phyloP scores from a whole-genome alignment of 768 basidiomycete genomes.

The Galerina marginata region DNA sequence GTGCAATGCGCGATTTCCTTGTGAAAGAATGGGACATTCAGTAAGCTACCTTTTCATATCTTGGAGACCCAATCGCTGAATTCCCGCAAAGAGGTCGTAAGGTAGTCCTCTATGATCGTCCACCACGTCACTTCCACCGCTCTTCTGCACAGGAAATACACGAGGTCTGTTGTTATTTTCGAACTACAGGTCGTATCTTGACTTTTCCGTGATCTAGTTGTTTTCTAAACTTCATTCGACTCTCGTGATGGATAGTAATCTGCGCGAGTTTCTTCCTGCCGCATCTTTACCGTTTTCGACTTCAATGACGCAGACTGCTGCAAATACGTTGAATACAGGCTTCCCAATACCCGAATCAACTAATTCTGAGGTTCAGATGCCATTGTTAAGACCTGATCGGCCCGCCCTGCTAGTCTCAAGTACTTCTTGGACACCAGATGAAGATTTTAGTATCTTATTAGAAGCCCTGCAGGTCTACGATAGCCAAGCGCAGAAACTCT shows the following conservation, averaged over 20 bases:
- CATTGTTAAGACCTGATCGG: constrained; percentile 67
- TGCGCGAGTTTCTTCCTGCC: constrained; percentile 58
- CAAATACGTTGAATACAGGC: constrained; percentile 18
- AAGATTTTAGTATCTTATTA: constrained; percentile 88
- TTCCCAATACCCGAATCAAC: constrained; percentile 31
- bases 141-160: constrained; percentile 75
- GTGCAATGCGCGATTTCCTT: constrained; percentile 80
- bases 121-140: constrained; percentile 82
- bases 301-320: constrained; percentile 56
- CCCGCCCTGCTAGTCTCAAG: constrained; percentile 90
- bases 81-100: constrained; percentile 66
- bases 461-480: constrained; percentile 79
- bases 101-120: constrained; percentile 86
- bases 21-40: constrained; percentile 74
- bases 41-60: constrained; percentile 49
- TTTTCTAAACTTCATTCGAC: constrained; percentile 52
- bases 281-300: constrained; percentile 61
- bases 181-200: neutral
- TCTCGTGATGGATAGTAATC: constrained; percentile 35
- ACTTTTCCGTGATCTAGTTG: constrained; percentile 39
- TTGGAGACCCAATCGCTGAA: neutral
- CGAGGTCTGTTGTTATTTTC: constrained; percentile 52
- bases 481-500: constrained; percentile 45
- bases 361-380: constrained; percentile 41
- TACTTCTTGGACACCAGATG: constrained; percentile 97